Base-by-base conservation (phyloP, 2,329 filamentous ascomycete species). In the Claviceps spartinae region DNA sequence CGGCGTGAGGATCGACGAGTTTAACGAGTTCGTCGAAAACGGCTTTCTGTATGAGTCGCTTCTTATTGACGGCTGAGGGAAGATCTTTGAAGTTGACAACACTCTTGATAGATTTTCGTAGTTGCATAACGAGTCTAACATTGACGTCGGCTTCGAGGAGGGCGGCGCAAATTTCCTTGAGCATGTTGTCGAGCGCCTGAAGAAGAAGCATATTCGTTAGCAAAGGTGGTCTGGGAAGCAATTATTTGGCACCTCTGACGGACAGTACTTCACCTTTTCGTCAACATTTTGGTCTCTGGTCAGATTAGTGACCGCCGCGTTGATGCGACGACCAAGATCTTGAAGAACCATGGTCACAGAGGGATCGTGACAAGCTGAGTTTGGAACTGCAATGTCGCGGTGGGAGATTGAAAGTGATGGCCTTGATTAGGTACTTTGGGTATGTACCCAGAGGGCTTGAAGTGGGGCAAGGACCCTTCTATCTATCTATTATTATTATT, bases 251-350 rank as follows among this genome's bases (percentile, higher is more conserved):
- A 5, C 14, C 20, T 20, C 14, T 13, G n/a, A 6, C 8, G 14
- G 20, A 6, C 18, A 24, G 47, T n/a, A 18, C 51, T 67, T 59
- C 65, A 85, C 88, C 84, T 97, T 97, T 73, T 98, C 93, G 66
- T 97, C 91, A 61, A 97, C 81, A 65, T 95, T 96, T 58, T 83
- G 86, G 54, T 93, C 88, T 63, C 91, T 80, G 54, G 91, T 95
- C 63, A 97, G 78, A 73, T 96, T 91, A 57, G 83, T 86, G 73
- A 98, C 87, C 63, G 93, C 93, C 76, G 88, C 82, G 73, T 96
- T 97, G 70, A 98, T 97, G 73, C 93, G 93, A 77, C 91, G 89
- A 62, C 93, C 93, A 54, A 98, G 81, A 79, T 98, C 93, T 82
- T 95, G 90, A 66, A 98, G 86, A 78, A 98, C 93, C 93, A 98